A percentile compares a stretch with the other conserved stretches of the same genome.
Evolutionary conservation across 2,329 filamentous ascomycete species (phyloP).

Genomic region (Neurospora sp.): DNA sequence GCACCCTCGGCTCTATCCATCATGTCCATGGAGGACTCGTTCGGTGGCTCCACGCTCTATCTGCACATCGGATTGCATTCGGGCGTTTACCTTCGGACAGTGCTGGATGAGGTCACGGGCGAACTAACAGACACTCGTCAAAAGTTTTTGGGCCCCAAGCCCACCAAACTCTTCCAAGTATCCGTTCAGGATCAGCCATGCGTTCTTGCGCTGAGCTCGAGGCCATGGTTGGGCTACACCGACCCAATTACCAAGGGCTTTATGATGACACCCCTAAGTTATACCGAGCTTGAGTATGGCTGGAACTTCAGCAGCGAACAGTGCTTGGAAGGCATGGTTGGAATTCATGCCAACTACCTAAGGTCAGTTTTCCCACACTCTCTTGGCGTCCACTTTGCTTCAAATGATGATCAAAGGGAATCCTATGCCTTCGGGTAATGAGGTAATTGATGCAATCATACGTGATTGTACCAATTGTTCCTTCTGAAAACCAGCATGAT

Average conservation of each 20-base stretch:
- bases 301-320: conserved; percentile 97
- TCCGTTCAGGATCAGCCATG: conserved; percentile 75
- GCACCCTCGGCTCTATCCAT: conserved; percentile 82
- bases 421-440: conserved; percentile 46
- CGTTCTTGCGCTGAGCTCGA: conserved; percentile 80
- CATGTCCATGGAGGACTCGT: conserved; percentile 92
- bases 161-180: conserved; percentile 85
- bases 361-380: conserved; percentile 46
- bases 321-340: conserved; percentile 87
- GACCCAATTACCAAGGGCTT: conserved; percentile 81
- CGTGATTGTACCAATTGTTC: conserved; percentile 74
- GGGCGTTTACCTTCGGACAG: conserved; percentile 89
- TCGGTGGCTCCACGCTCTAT: conserved; percentile 79
- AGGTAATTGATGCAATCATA: conserved; percentile 44
- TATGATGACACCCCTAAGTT: conserved; percentile 85
- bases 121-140: conserved; percentile 91
- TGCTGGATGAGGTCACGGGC: conserved; percentile 89
- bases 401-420: conserved; percentile 56
- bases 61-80: conserved; percentile 94
- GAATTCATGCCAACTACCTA: conserved; percentile 79
- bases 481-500: conserved; percentile 58
- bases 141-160: conserved; percentile 85
- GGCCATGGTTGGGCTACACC: conserved; percentile 93
- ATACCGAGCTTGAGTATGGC: conserved; percentile 79
- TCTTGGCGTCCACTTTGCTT: conserved; percentile 6